These are phyloP conservation scores for Jamesozyma lodderae DNA, from an alignment of 805 yeast genomes.

Conservation along the genomic window DNA sequence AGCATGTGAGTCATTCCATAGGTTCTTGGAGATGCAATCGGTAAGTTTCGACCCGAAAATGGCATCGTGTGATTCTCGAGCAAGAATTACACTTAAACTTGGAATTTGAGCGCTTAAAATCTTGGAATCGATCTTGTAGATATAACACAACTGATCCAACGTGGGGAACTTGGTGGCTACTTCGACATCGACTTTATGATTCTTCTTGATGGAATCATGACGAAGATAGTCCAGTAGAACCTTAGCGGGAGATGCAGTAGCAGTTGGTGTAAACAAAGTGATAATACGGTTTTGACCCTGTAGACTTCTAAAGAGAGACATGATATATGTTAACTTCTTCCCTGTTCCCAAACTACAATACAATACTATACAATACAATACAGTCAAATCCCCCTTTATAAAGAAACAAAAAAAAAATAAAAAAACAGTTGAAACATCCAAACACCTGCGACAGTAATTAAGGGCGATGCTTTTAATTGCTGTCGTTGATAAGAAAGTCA, in stretches of 20 bases:
- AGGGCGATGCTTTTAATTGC: too few species aligned
- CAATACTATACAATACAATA: too few species aligned
- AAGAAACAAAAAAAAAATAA: neutral
- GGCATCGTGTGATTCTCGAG: conserved; percentile 9
- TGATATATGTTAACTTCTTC: conserved; percentile 7
- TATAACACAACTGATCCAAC: conserved; percentile 23
- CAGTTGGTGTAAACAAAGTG: conserved; percentile 36
- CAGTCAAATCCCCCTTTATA: neutral
- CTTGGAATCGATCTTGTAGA: conserved; percentile 13
- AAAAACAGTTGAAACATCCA: too few species aligned
- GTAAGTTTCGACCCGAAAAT: conserved; percentile 18
- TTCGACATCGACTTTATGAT: conserved; percentile 16
- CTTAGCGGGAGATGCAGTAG: conserved; percentile 8
- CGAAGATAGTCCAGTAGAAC: conserved; percentile 5
- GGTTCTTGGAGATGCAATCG: conserved; percentile 13
- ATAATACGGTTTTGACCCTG: conserved; percentile 39
- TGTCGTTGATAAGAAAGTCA: too few species aligned
- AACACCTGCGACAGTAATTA: too few species aligned
- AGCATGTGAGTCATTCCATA: conserved; percentile 19
- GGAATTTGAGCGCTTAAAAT: conserved; percentile 16
- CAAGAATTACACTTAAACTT: conserved; percentile 10
- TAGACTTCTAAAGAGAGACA: conserved; percentile 42
- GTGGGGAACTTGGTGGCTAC: conserved; percentile 23
- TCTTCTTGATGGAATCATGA: conserved; percentile 9
- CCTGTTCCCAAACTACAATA: too few species aligned